Base-by-base conservation (phyloP, 2,329 filamentous ascomycete genomes). In the Pseudonectria buxi region DNA sequence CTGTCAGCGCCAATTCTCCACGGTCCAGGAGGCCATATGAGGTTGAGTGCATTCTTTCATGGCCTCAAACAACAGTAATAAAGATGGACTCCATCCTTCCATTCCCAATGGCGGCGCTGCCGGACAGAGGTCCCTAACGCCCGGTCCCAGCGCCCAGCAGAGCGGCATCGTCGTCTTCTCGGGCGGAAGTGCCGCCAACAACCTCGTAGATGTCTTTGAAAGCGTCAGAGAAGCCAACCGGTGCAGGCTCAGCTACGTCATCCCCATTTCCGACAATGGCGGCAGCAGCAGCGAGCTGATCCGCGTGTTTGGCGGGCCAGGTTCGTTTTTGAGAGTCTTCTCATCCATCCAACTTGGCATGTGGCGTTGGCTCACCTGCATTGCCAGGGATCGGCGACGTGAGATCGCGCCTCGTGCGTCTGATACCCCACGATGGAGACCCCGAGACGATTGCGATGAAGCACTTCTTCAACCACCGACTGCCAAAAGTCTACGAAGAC, bases 211-310 rank as follows among this genome's bases (percentile, higher is more conserved):
- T 57, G 85, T 95, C 10, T 95, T 95, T 62, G 81, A 76, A 49
- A 65, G 67, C 13, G 69, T 85, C 24, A 69, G 76, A 10, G 62
- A 79, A 43, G 80, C 72, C 49, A 84, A 83, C 43, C 63, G 72
- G 27, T 83, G 82, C 53, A 67, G 73, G 3, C 64, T 94, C 28
- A 86, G 78, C 62, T 94, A 94, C 59, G 79, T 95, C 40, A 94
- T 96, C 34, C 90, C 90, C 25, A 95, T 95, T 57, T 92, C 85
- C 46, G 90, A 96, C 64, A 96, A 96, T 62, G 90, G 90, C 32
- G 90, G 90, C 26, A 94, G 86, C 50, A 94, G 88, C 3, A 94
- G 86, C 29, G 90, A 96, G 65, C 69, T 95, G 52, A 94, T 95
- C 47, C 76, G 92, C 25, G 88, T 96, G 25, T 92, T 96, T 63